Conservation (phyloP, 495 filamentous ascomycete genomes). For the Penicillium malachiteum region DNA sequence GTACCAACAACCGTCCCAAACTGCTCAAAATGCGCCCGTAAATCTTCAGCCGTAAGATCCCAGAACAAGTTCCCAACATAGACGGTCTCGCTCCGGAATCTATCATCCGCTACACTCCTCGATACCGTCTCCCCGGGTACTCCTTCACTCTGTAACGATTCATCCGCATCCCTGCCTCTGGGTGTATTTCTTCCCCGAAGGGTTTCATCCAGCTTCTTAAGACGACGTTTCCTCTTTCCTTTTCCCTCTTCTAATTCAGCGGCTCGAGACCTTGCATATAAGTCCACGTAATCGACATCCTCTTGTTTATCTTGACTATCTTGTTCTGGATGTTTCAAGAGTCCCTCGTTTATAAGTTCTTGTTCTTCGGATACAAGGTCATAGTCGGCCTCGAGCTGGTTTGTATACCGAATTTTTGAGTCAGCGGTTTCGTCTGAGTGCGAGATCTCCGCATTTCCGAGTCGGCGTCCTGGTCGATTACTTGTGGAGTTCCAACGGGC, state of each 20-base stretch:
- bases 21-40: slow-evolving; percentile 62
- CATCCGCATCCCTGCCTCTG: too few relatives aligned
- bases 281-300: background rate
- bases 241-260: background rate
- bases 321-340: slow-evolving; percentile 1
- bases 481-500: slow-evolving; percentile 21
- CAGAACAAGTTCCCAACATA: slow-evolving; percentile 89
- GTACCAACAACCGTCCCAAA: slow-evolving; percentile 59
- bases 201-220: background rate
- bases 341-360: background rate
- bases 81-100: slow-evolving; percentile 37
- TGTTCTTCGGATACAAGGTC: background rate
- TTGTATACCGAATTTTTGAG: background rate
- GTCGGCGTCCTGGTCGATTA: background rate
- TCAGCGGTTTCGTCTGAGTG: too few relatives aligned
- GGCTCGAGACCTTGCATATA: slow-evolving; percentile 1
- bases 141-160: too few relatives aligned
- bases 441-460: too few relatives aligned
- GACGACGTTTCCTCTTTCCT: background rate
- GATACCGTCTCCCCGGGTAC: too few relatives aligned
- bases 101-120: too few relatives aligned
- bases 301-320: background rate
- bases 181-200: too few relatives aligned
- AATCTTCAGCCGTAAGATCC: slow-evolving; percentile 71
- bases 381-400: background rate